Evolutionary conservation across 805 yeast species (phyloP).

Genomic region (Metschnikowia peoriensis): DNA sequence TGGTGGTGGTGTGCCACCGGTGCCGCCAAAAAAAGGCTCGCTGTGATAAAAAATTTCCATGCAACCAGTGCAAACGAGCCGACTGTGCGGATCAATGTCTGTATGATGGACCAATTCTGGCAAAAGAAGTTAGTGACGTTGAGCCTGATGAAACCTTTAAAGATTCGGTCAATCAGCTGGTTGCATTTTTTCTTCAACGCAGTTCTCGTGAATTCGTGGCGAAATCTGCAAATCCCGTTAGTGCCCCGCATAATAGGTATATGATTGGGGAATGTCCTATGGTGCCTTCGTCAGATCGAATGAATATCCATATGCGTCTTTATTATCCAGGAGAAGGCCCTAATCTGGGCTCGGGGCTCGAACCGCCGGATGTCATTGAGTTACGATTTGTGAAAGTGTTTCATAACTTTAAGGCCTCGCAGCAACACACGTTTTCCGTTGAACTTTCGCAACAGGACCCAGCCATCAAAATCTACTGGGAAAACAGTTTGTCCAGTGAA

Average conservation of each 20-base stretch:
- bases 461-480: constrained; percentile 19
- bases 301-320: constrained; percentile 18
- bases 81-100: constrained; percentile 14
- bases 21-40: constrained; percentile 17
- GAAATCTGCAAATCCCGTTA: background rate
- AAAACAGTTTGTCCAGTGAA: constrained; percentile 8
- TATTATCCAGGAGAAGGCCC: background rate
- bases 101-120: constrained; percentile 5
- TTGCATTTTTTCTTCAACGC: background rate
- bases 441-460: constrained; percentile 22
- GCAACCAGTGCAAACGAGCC: constrained; percentile 14
- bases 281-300: constrained; percentile 12
- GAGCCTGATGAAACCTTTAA: background rate
- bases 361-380: constrained; percentile 6
- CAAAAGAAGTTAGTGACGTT: background rate
- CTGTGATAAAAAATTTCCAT: constrained; percentile 16
- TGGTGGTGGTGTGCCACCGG: constrained; percentile 18
- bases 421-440: constrained; percentile 14
- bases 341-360: background rate
- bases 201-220: background rate
- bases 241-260: background rate
- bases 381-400: constrained; percentile 1
- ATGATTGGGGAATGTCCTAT: constrained; percentile 16
- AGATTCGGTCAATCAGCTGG: background rate
- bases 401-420: constrained; percentile 9